Conservation (phyloP, 108 stramenopile species). For the Discostella stelligeroides region DNA sequence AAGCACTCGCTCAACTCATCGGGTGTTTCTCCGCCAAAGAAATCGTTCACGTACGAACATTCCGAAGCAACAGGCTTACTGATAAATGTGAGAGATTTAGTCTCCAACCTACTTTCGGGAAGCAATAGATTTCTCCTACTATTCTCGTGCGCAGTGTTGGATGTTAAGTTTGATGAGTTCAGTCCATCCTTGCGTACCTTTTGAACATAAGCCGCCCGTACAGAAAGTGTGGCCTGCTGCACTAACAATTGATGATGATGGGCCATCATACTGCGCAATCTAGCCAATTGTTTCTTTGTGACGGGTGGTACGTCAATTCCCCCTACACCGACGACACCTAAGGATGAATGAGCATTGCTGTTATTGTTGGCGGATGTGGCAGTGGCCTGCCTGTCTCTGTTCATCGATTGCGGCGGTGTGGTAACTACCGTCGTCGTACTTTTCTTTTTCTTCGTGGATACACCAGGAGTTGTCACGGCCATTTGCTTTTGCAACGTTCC, state of each 20-base stretch:
- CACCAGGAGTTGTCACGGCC: conserved; percentile 45
- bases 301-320: conserved; percentile 31
- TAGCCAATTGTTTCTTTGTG: conserved; percentile 59
- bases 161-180: background rate
- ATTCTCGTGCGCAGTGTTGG: background rate
- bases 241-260: conserved; percentile 79
- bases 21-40: conserved; percentile 58
- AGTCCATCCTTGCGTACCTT: conserved; percentile 32
- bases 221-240: conserved; percentile 78
- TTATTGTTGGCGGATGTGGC: conserved; percentile 9
- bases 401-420: conserved; percentile 25
- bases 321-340: background rate
- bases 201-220: conserved; percentile 69
- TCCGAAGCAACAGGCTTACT: conserved; percentile 12
- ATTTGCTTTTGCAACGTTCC: conserved; percentile 36
- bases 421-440: conserved; percentile 51
- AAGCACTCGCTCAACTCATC: conserved; percentile 82
- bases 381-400: conserved; percentile 14
- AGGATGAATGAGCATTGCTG: conserved; percentile 5
- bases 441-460: conserved; percentile 47
- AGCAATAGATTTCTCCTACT: background rate
- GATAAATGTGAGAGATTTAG: conserved; percentile 27
- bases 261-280: conserved; percentile 55
- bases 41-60: conserved; percentile 42
- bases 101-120: conserved; percentile 23